Percentiles rank a stretch among this genome's conserved stretches.
Evolutionary conservation across 805 yeast genomes (phyloP).

Genomic region (Nakazawaea populi): DNA sequence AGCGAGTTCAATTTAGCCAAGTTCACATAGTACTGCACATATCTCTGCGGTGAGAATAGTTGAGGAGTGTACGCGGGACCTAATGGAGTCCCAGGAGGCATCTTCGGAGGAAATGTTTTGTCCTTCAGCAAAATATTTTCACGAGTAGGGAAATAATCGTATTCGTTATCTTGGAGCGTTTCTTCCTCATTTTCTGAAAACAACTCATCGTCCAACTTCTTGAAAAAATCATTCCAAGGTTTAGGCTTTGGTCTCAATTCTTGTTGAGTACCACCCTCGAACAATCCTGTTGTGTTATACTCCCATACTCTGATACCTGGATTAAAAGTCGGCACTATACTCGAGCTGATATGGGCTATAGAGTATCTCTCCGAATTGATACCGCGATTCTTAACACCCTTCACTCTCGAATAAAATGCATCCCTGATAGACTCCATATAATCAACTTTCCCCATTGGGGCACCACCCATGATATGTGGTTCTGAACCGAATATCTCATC

Average conservation of each 20-base stretch:
- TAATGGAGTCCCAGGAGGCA: conserved; percentile 44
- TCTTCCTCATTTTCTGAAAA: conserved; percentile 20
- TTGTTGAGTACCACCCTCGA: conserved; percentile 14
- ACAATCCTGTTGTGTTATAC: conserved; percentile 61
- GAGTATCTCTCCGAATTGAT: conserved; percentile 52
- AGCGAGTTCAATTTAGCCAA: conserved; percentile 29
- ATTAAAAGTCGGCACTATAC: conserved; percentile 79
- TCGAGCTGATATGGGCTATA: conserved; percentile 62
- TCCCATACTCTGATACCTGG: conserved; percentile 86
- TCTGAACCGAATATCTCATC: conserved; percentile 29
- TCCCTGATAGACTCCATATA: conserved; percentile 59
- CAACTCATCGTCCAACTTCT: conserved; percentile 34
- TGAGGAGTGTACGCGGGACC: conserved; percentile 80
- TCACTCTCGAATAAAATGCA: conserved; percentile 41
- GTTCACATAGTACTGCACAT: conserved; percentile 72
- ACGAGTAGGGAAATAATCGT: conserved; percentile 7
- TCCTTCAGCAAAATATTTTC: conserved; percentile 28
- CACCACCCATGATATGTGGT: conserved; percentile 48
- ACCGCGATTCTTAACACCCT: conserved; percentile 39
- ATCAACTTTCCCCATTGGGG: conserved; percentile 58
- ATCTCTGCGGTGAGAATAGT: conserved; percentile 64
- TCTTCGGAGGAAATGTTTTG: conserved; percentile 54
- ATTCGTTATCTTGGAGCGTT: conserved; percentile 17
- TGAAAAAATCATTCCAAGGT: conserved; percentile 59
- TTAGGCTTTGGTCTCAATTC: conserved; percentile 17